These are phyloP conservation scores for Phytophthora colocasiae DNA, from an alignment of 352 stramenopile species.

Conservation along the genomic window DNA sequence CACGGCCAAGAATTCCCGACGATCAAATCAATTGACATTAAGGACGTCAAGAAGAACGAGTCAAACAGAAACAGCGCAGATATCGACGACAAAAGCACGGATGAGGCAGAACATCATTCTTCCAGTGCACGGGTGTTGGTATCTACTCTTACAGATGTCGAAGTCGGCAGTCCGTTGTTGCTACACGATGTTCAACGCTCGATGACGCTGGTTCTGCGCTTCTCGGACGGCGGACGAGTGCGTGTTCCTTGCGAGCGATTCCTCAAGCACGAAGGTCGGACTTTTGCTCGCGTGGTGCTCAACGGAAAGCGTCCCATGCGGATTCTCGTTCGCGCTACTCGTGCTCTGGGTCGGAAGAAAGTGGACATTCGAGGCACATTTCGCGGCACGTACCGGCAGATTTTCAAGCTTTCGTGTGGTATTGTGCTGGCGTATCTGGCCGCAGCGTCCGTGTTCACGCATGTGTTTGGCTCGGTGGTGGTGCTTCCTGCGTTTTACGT, in stretches of 20 bases:
- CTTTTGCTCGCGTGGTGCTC: conserved; percentile 66
- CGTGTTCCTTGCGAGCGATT: conserved; percentile 61
- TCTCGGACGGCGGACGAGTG: conserved; percentile 63
- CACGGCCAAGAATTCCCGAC: conserved; percentile 62
- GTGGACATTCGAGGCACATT: conserved; percentile 57
- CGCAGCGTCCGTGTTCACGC: conserved; percentile 57
- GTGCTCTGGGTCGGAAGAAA: conserved; percentile 28
- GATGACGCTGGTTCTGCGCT: conserved; percentile 58
- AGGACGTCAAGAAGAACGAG: conserved; percentile 21
- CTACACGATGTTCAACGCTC: conserved; percentile 54
- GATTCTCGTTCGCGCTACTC: conserved; percentile 55
- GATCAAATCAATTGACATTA: conserved; percentile 64
- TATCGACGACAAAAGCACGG: conserved; percentile 12
- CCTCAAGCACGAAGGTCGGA: conserved; percentile 43
- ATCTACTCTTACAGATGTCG: conserved; percentile 34
- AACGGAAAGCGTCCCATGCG: conserved; percentile 60
- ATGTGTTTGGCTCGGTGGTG: conserved; percentile 56
- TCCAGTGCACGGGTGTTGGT: conserved; percentile 22
- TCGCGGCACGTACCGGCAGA: conserved; percentile 64
- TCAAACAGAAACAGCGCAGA: conserved; percentile 6
- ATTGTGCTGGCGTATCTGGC: conserved; percentile 65
- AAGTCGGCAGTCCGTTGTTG: conserved; percentile 47
- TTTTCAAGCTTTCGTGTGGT: conserved; percentile 66
- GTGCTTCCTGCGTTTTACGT: conserved; percentile 65
- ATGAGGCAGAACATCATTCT: conserved; percentile 9